Evolutionary conservation across 306 rosid genomes (phyloP), one percentile per base, ranked within the genome.

Genomic region (Begonia loranthoides): DNA sequence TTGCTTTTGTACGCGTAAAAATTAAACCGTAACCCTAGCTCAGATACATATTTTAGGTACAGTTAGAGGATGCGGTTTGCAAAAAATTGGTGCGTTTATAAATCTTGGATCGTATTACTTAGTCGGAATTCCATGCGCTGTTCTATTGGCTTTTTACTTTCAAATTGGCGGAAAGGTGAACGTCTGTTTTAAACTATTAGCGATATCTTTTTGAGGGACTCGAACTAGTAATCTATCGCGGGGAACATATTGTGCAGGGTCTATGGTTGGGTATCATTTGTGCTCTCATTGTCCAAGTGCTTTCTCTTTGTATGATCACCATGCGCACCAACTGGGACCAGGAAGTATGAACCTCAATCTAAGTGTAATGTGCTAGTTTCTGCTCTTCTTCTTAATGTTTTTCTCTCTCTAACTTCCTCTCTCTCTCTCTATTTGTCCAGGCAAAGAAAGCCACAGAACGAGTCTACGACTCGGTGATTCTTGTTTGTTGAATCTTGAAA

Each of bases 321-420:
- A 12, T 58, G 10, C 52, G 60, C 65, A 67, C 70, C 17, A 52
- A 70, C 21, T 78, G 84, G 80, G 68, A 70, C 41, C 64, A 64
- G 67, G 75, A 73, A 54, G 79, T 73, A 52, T 28, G 36, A 28
- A 28, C 36, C 36, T 28, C 9, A 28, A 28, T 28, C 36, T 28
- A 5, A n/a, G n/a, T n/a, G n/a, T n/a, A n/a, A n/a, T n/a, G n/a
- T 28, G 36, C 36, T 60, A 59, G 16, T 12, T 15, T 58, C 15
- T 3, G 15, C 52, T 41, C 12, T 50, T 57, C 48, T 56, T 13
- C 21, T 52, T 0, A 22, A 16, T 61, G 28, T 51, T 51, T 50
- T 40, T 51, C 44, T 17, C 41, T 15, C 28, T 17, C 50, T 16
- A 9, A 1, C 9, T 61, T 16, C 12, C 36, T 15, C 50, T 41